These are phyloP conservation scores for Smittium culicis DNA, from an alignment of 371 early-diverging fungal genomes.

Conservation along the genomic window DNA sequence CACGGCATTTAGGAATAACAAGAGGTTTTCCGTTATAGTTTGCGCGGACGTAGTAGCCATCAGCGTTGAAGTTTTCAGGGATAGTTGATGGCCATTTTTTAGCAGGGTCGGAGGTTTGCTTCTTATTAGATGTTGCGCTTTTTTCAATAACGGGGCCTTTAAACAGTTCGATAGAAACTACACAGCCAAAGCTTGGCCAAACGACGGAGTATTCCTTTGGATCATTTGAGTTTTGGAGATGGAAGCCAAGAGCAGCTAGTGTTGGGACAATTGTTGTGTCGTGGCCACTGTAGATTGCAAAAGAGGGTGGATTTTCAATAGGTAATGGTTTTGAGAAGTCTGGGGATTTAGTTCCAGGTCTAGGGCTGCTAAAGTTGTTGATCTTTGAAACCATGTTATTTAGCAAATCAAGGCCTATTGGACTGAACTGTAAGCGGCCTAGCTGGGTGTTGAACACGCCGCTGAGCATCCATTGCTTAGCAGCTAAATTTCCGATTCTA, in stretches of 20 bases:
- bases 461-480: slow-evolving; percentile 8
- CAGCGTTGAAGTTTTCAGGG: not conserved
- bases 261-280: slow-evolving; percentile 56
- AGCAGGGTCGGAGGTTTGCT: not conserved
- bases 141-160: slow-evolving; percentile 20
- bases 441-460: not conserved
- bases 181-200: slow-evolving; percentile 2
- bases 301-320: not conserved
- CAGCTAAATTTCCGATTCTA: slow-evolving; percentile 4
- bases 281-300: slow-evolving; percentile 44
- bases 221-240: not conserved
- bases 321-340: not conserved
- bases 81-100: slow-evolving; percentile 14
- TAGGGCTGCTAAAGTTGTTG: not conserved
- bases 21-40: slow-evolving; percentile 48
- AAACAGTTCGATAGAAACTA: slow-evolving; percentile 11
- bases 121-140: too few species aligned
- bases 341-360: not conserved
- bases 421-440: not conserved
- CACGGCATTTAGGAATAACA: slow-evolving; percentile 43
- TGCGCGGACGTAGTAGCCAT: slow-evolving; percentile 47
- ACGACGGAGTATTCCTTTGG: not conserved
- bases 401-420: slow-evolving; percentile 3
- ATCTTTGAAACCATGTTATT: not conserved
- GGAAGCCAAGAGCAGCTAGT: slow-evolving; percentile 16